Evolutionary conservation across 192 early-diverging fungal genomes (phyloP).

Genomic region (Ambispora gerdemannii): DNA sequence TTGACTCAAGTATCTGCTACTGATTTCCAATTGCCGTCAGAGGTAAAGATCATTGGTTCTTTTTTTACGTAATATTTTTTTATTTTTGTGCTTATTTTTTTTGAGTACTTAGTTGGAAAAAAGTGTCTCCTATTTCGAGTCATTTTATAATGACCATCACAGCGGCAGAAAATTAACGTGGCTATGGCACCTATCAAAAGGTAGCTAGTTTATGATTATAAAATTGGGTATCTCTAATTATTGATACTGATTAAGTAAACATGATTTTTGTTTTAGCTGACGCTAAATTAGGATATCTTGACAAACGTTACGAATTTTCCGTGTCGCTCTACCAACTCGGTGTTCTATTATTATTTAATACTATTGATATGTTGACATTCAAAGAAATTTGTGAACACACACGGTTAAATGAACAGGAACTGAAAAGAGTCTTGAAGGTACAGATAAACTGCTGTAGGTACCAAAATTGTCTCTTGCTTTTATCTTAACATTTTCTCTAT

Average conservation of each 20-base stretch:
- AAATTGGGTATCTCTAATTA: neutral
- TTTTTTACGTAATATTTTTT: neutral
- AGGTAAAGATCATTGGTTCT: slow-evolving; percentile 63
- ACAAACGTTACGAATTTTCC: slow-evolving; percentile 78
- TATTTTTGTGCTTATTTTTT: neutral
- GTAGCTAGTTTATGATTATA: slow-evolving; percentile 35
- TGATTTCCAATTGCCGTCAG: slow-evolving; percentile 78
- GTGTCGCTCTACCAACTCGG: slow-evolving; percentile 69
- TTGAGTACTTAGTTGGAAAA: slow-evolving; percentile 54
- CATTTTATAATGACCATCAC: slow-evolving; percentile 68
- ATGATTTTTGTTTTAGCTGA: slow-evolving; percentile 49
- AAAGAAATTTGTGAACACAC: slow-evolving; percentile 57
- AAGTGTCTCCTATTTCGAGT: slow-evolving; percentile 63
- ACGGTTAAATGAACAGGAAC: slow-evolving; percentile 51
- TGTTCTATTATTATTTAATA: slow-evolving; percentile 68
- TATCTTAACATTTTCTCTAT: slow-evolving; percentile 19
- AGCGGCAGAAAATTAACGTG: slow-evolving; percentile 77
- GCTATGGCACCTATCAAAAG: slow-evolving; percentile 78
- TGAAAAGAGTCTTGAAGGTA: slow-evolving; percentile 52
- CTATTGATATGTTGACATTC: slow-evolving; percentile 40
- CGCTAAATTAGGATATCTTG: slow-evolving; percentile 58
- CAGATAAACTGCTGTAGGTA: neutral
- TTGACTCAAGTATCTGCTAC: slow-evolving; percentile 62
- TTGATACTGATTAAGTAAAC: slow-evolving; percentile 8
- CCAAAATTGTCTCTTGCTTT: neutral